These are phyloP conservation scores for Heliamphora pulchella DNA, from an alignment of 179 eudicot genomes.

Conservation along the genomic window DNA sequence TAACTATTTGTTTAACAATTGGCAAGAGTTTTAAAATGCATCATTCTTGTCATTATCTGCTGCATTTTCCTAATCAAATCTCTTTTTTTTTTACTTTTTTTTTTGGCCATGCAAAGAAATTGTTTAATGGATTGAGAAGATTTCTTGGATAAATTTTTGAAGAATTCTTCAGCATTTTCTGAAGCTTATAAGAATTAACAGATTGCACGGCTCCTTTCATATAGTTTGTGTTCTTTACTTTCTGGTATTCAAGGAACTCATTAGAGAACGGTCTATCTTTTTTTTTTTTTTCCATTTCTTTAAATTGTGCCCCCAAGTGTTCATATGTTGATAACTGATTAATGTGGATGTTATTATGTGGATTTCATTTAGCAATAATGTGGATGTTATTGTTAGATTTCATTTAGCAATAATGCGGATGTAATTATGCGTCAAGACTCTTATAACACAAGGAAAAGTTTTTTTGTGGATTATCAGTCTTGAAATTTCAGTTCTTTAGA, in stretches of 20 bases:
- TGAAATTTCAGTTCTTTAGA: background rate
- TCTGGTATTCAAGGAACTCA: background rate
- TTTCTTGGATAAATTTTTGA: background rate
- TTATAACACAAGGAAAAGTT: background rate
- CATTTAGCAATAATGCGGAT: background rate
- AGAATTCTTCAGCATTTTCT: background rate
- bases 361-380: background rate
- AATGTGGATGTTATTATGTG: background rate
- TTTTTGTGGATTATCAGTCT: background rate
- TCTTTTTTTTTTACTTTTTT: background rate
- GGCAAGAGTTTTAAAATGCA: too few species aligned
- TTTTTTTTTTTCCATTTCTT: background rate
- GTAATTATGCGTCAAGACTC: background rate
- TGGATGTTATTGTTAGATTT: background rate
- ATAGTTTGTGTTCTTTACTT: background rate
- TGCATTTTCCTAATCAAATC: background rate
- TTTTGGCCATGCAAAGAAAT: background rate
- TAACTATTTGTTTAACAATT: too few species aligned
- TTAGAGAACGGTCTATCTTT: too few species aligned
- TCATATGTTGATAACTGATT: background rate
- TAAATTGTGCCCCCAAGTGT: background rate
- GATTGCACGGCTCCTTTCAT: background rate
- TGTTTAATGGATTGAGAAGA: background rate
- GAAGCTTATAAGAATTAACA: background rate
- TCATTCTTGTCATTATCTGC: too few species aligned